Base-by-base conservation (phyloP, 768 basidiomycete species). In the Termitomyces heimii region DNA sequence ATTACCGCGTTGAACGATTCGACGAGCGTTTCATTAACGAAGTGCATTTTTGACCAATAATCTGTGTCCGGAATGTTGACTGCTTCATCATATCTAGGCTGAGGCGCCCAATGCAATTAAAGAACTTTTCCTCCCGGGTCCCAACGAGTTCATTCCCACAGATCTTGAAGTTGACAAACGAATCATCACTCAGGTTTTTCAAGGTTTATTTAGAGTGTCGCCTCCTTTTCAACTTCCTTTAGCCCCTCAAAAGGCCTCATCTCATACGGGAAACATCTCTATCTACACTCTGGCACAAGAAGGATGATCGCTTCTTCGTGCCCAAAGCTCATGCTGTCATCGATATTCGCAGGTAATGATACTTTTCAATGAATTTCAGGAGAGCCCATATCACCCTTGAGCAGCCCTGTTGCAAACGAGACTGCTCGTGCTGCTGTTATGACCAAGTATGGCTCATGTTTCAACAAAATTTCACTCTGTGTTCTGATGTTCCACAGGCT, bases 241-340 rank as follows among this genome's bases (percentile, higher is more conserved):
- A 96, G 92, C 89, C 90, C 28, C 71, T 80, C 57, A 83, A 81
- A 58, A 81, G 89, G 13, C 95, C 96, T 4, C 75, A 81, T 58
- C 80, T 94, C 58, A 81, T 98, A 55, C 75, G 82, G 32, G 82
- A 94, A 69, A 89, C 85, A 0, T 73, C 82, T 0, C 64, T 87
- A 28, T 88, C 87, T 4, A 80, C 85, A 13, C 73, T 98, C 3
- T 99, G 96, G 95, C 84, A 94, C 73, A 99, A 99, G 77, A 94
- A 94, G 68, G 97, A 99, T 68, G 96, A 99, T 70, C 82, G 78
- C 59, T 99, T 97, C 76, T 96, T 93, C 89, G 84, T 96, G 10
- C 97, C 97, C 0, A 92, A 91, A 66, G 93, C 94, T 2, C 80
- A 83, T 60, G 80, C 88, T 22, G 73, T 87, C 55, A 78, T 98